Percentiles rank a stretch among this genome's conserved stretches.
These are phyloP conservation scores for Musa troglodytarum DNA, from an alignment of 176 grass and related monocot species.

Conservation along the genomic window DNA sequence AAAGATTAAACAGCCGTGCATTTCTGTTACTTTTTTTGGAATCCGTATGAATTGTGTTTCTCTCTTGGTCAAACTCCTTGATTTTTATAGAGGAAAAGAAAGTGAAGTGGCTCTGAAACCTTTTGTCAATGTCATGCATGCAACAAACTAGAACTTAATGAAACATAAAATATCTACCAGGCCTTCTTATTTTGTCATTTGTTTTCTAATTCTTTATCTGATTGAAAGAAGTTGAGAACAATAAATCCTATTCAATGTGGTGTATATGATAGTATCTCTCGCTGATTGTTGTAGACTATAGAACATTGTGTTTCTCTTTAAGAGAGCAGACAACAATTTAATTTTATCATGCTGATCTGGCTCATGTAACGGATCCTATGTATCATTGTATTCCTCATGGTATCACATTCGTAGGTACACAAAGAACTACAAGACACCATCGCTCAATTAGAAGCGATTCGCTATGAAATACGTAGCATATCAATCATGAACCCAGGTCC, in stretches of 20 bases:
- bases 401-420: conserved; percentile 39
- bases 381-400: not conserved
- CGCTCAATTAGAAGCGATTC: conserved; percentile 72
- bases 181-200: no score
- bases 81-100: not conserved
- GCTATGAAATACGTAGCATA: conserved; percentile 79
- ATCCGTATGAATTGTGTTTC: not conserved
- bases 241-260: no score
- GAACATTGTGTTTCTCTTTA: no score
- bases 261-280: no score
- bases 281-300: no score
- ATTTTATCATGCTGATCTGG: not conserved
- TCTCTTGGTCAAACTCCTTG: not conserved
- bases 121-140: not conserved
- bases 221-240: no score
- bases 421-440: conserved; percentile 88
- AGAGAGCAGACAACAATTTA: not conserved
- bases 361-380: not conserved
- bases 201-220: no score
- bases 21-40: not conserved
- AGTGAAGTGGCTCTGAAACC: no score
- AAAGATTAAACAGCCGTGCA: not conserved
- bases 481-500: conserved; percentile 60
- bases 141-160: not conserved
- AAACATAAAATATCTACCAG: not conserved